Evolutionary conservation across 352 stramenopile genomes (phyloP), one percentile per base, ranked within the genome.

Genomic region (Phytophthora idaei): DNA sequence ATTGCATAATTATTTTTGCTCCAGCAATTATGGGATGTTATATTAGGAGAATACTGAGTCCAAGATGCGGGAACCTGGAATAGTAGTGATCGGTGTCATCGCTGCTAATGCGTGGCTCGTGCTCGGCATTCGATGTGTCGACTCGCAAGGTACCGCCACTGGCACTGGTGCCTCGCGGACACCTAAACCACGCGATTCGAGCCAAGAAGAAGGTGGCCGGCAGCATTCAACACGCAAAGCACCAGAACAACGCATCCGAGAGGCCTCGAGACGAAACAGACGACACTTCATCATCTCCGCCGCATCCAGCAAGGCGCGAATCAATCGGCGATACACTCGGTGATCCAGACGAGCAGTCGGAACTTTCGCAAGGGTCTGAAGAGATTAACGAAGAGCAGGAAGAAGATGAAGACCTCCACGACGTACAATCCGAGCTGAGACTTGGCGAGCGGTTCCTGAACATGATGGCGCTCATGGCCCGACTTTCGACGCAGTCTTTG

Each of bases 381-480:
- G 32, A n/a, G 17, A 42, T 31, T 8, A 57, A 57, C 34, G 52
- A 47, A 15, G 63, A 53, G 8, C 12, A 45, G 5, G 41, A 44
- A 29, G 42, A 55, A 28, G 39, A 54, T 39, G 45, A 69, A 1
- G 11, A 14, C 29, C 34, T 44, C 1, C 44, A 52, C 14, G 62
- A 57, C 3, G 12, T 11, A 1, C 46, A 79, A 27, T 58, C 70
- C 0, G 70, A 80, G 49, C 27, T 75, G 48, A 71, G 80, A 9
- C 77, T 90, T 0, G 80, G 80, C 1, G 78, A 89, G 55, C 64
- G 82, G 4, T 90, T 90, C 47, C 46, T 90, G 31, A 69, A 77
- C 21, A 72, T 87, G 63, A 88, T 90, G 82, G 67, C 74, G 55
- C 59, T 74, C 39, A 77, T 90, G 61, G 41, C 74, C 50, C 73